Evolutionary conservation across 164 flowering plant genomes (phyloP), one percentile per base, ranked within the genome.

Genomic region (Saururus chinensis): DNA sequence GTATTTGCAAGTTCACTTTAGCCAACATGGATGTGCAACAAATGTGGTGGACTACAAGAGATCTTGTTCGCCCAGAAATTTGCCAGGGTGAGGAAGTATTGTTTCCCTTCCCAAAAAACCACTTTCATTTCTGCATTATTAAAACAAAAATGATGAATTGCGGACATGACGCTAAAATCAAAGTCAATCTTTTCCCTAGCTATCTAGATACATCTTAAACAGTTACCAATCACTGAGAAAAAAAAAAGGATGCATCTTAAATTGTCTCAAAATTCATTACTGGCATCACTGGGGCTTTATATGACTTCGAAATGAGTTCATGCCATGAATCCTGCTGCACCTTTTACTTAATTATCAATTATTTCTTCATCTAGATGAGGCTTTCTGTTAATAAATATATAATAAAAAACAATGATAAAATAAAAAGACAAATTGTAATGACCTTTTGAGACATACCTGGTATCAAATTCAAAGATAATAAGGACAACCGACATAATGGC

Each of bases 11-110:
- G 17, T 9, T 12, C 49, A 45, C 49, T 45, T 69, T 30, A 57
- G 51, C 58, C 14, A 51, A 60, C 30, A 40, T 24, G 60, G 17
- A 70, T 51, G 17, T 52, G 54, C 40, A 88, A 79, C 67, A 85
- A 67, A 30, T 67, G 63, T 45, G 98, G 96, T 61, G 88, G 89
- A 67, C 82, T 74, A 26, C n/a, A 41, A 58, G 91, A 83, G 22
- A 93, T 65, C 48, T 74, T 71, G 77, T 93, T 93, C 20, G 82
- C 89, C 97, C 97, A 93, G 73, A 90, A 68, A 73, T 93, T 93
- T 17, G 89, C 97, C 9, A 86, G 71, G 3, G 63, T 71, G 19
- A 88, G 68, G 64, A 86, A 85, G 76, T 74, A 88, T 9, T 73
- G 76, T 65, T 79, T 71, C 55, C 81, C 90, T 49, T 85, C 71